Percentiles rank a stretch among this genome's conserved stretches.
These are phyloP conservation scores for Raddia guianensis DNA, from an alignment of 176 grass and related monocot species.

Conservation along the genomic window DNA sequence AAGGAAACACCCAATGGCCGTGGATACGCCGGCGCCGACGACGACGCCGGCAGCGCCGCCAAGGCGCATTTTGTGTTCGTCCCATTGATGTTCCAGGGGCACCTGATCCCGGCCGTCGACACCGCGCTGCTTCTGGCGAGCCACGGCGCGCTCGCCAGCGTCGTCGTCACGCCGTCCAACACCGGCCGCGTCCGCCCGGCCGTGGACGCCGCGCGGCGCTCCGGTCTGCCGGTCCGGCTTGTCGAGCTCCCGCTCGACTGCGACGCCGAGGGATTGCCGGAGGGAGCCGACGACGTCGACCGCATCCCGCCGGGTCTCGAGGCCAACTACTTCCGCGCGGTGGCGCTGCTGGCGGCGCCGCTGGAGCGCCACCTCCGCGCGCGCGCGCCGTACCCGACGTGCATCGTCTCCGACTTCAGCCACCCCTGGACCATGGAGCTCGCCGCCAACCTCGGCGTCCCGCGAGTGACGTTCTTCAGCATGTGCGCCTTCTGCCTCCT, in stretches of 20 bases:
- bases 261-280: slow-evolving; percentile 33
- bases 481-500: slow-evolving; percentile 63
- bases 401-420: slow-evolving; percentile 67
- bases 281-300: slow-evolving; percentile 45
- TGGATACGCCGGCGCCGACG: not conserved
- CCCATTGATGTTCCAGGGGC: slow-evolving; percentile 57
- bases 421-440: slow-evolving; percentile 55
- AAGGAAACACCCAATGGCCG: not conserved
- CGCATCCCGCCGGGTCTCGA: slow-evolving; percentile 11
- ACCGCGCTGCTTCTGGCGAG: slow-evolving; percentile 52
- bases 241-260: slow-evolving; percentile 43
- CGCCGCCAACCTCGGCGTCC: slow-evolving; percentile 47
- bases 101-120: slow-evolving; percentile 59
- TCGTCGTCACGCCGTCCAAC: slow-evolving; percentile 54
- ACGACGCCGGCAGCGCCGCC: not conserved
- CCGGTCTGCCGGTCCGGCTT: slow-evolving; percentile 36
- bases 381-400: slow-evolving; percentile 43
- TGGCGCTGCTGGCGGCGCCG: slow-evolving; percentile 16
- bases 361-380: slow-evolving; percentile 45
- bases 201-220: slow-evolving; percentile 15
- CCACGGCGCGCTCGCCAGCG: slow-evolving; percentile 44
- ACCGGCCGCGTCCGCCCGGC: slow-evolving; percentile 27
- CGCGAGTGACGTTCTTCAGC: slow-evolving; percentile 50
- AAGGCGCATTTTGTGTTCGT: slow-evolving; percentile 62
- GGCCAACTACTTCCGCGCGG: slow-evolving; percentile 27